Conservation (phyloP, 306 rosid species). For the Abrus precatorius region DNA sequence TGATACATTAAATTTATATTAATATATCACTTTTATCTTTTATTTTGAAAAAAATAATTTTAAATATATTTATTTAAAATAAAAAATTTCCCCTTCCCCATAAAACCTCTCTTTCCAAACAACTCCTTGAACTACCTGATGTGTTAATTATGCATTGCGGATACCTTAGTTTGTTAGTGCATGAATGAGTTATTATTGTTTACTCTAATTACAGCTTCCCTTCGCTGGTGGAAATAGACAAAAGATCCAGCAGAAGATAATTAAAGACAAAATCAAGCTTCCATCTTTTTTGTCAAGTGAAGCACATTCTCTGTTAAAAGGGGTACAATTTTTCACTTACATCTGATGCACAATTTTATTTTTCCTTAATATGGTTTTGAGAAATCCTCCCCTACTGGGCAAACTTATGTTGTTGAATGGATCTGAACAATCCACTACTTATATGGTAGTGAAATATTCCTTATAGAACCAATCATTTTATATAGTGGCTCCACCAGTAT, state of each 20-base stretch:
- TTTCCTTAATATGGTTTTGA: neutral
- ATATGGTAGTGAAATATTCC: neutral
- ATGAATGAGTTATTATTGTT: constrained; percentile 2
- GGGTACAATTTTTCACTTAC: constrained; percentile 55
- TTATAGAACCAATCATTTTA: constrained; percentile 4
- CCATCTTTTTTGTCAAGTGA: constrained; percentile 82
- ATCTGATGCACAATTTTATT: neutral
- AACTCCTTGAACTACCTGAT: no score
- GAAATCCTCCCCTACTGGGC: neutral
- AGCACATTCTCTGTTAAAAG: constrained; percentile 86
- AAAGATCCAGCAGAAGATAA: constrained; percentile 78
- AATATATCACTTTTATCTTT: no score
- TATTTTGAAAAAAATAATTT: no score
- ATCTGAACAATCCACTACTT: neutral
- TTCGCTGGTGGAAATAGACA: constrained; percentile 73
- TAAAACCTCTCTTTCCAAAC: no score
- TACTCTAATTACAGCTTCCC: constrained; percentile 73
- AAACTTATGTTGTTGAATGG: constrained; percentile 16
- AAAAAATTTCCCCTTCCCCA: no score
- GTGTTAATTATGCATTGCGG: neutral
- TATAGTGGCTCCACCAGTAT: neutral
- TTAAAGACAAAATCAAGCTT: constrained; percentile 81
- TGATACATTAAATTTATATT: no score
- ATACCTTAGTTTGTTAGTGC: neutral
- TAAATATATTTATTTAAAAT: no score